Conservation (phyloP, 352 stramenopile genomes). For the Pythium utonaiense region DNA sequence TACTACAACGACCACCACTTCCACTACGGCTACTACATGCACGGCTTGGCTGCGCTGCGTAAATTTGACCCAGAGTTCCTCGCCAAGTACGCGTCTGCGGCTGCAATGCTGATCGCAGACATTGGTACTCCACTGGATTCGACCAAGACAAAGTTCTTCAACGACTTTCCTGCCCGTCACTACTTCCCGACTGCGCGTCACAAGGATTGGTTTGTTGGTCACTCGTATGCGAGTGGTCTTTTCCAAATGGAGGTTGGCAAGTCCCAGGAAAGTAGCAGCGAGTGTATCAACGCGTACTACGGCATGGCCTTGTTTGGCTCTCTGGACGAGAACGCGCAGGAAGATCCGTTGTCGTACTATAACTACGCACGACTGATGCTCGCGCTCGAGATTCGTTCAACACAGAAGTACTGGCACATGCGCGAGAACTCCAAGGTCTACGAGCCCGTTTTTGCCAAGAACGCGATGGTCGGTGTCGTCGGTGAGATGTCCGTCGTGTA, state of each 20-base stretch:
- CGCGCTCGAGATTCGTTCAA: constrained; percentile 89
- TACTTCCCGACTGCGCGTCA: constrained; percentile 89
- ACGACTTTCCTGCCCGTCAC: constrained; percentile 39
- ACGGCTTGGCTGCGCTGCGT: constrained; percentile 70
- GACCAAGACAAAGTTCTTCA: constrained; percentile 46
- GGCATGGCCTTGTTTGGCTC: constrained; percentile 86
- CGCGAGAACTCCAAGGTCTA: constrained; percentile 64
- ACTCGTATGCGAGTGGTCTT: constrained; percentile 95
- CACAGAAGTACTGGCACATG: constrained; percentile 98
- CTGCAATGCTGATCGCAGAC: constrained; percentile 60
- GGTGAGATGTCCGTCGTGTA: constrained; percentile 76
- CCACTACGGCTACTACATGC: constrained; percentile 94
- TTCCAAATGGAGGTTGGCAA: constrained; percentile 95
- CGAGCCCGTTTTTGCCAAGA: constrained; percentile 66
- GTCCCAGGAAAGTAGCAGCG: constrained; percentile 94
- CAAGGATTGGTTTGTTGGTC: constrained; percentile 96
- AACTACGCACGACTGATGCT: constrained; percentile 91
- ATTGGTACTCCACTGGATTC: constrained; percentile 56
- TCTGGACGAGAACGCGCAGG: constrained; percentile 38
- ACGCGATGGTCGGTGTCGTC: constrained; percentile 78
- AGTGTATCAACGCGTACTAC: constrained; percentile 96
- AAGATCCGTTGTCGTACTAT: constrained; percentile 43
- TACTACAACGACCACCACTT: constrained; percentile 91
- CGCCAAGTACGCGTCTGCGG: constrained; percentile 42
- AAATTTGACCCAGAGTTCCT: constrained; percentile 79